Evolutionary conservation across 495 filamentous ascomycete genomes (phyloP).

Genomic region (Lepraria neglecta): DNA sequence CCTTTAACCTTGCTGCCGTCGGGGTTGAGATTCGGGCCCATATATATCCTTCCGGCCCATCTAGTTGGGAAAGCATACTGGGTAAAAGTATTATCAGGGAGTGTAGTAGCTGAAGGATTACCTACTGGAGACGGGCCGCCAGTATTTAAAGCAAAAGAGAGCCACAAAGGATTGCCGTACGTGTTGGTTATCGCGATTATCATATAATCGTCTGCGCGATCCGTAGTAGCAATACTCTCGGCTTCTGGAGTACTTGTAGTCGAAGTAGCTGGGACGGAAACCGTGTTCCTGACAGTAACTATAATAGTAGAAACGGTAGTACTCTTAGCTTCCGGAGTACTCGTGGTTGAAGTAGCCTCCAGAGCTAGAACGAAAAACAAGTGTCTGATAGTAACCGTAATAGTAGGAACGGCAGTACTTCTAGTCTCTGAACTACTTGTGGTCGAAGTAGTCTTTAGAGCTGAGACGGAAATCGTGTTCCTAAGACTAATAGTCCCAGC

Average conservation of each 20-base stretch:
- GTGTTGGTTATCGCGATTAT: background rate
- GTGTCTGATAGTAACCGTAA: no score
- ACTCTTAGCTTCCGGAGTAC: no score
- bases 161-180: background rate
- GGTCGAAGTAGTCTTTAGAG: no score
- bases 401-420: no score
- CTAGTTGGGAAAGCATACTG: conserved; percentile 15
- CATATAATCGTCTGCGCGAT: background rate
- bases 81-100: conserved; percentile 9
- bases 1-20: conserved; percentile 16
- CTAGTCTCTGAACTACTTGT: no score
- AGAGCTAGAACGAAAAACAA: no score
- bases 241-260: background rate
- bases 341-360: no score
- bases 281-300: no score
- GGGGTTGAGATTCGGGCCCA: conserved; percentile 6
- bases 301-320: no score
- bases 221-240: background rate
- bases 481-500: background rate
- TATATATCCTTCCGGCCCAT: conserved; percentile 17
- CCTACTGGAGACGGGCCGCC: conserved; percentile 5
- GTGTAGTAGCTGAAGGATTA: conserved; percentile 9
- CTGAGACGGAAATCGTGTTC: no score
- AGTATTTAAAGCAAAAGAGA: conserved; percentile 14
- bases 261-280: background rate